Evolutionary conservation across 306 rosid genomes (phyloP).

Genomic region (Malus sylvestris): DNA sequence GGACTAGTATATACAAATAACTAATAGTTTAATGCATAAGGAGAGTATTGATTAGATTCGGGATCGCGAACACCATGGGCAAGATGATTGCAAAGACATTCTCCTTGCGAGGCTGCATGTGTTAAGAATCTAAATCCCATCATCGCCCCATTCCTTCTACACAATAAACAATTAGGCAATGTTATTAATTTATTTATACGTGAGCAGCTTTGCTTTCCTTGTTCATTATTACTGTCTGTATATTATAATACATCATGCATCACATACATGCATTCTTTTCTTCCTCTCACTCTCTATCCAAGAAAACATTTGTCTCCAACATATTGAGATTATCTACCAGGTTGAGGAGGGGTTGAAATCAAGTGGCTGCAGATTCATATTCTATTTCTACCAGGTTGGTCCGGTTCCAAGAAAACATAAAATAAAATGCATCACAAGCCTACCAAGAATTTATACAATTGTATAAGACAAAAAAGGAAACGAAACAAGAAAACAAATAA

Average conservation of each 20-base stretch:
- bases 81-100: slow-evolving; percentile 74
- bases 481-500: not conserved
- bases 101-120: slow-evolving; percentile 62
- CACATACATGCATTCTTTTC: not conserved
- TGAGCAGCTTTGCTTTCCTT: slow-evolving; percentile 1
- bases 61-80: slow-evolving; percentile 65
- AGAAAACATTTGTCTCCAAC: not conserved
- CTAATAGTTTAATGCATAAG: not conserved
- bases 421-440: not conserved
- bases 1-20: not conserved
- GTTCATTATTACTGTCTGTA: not conserved
- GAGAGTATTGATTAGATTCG: slow-evolving; percentile 46
- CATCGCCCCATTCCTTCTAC: slow-evolving; percentile 23
- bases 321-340: not conserved
- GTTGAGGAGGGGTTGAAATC: not conserved
- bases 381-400: slow-evolving; percentile 2
- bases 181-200: not conserved
- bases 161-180: not conserved
- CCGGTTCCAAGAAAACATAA: not conserved
- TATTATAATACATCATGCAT: not conserved
- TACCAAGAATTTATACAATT: not conserved
- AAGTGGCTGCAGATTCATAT: slow-evolving; percentile 6
- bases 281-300: not conserved
- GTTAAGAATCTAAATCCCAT: slow-evolving; percentile 72
- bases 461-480: not conserved